Percentiles rank a stretch among this genome's conserved stretches.
Evolutionary conservation across 75 land plant species (phyloP).

Genomic region (Pinus tabuliformis): DNA sequence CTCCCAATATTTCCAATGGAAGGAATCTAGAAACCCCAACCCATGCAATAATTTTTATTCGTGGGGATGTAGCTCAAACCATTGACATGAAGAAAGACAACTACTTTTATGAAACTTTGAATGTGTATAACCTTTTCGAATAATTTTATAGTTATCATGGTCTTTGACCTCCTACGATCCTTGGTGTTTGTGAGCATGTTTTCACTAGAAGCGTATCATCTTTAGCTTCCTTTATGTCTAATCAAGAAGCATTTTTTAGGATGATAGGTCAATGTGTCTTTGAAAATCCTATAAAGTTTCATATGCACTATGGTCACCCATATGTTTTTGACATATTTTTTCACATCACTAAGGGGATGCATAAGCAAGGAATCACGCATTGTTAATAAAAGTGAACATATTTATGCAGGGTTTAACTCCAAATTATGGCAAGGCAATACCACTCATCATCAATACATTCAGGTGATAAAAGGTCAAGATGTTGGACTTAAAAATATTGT

Average conservation of each 20-base stretch:
- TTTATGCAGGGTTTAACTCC: conserved; percentile 95
- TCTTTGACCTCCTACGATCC: conserved; percentile 64
- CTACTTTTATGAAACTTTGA: conserved; percentile 95
- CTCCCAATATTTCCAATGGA: no score
- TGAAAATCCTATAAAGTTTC: conserved; percentile 77
- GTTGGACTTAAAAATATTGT: conserved; percentile 98
- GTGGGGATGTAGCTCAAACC: no score
- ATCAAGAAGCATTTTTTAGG: conserved; percentile 85
- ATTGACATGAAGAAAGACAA: conserved; percentile 33
- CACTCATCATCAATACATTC: conserved; percentile 98
- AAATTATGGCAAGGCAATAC: conserved; percentile 90
- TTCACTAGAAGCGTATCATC: conserved; percentile 97
- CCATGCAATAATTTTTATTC: no score
- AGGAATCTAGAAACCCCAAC: no score
- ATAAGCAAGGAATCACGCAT: conserved; percentile 93
- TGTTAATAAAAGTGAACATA: conserved; percentile 92
- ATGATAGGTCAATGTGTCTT: conserved; percentile 82
- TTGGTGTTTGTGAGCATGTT: conserved; percentile 93
- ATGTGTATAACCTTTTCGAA: conserved; percentile 94
- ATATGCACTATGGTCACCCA: conserved; percentile 97
- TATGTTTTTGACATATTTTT: conserved; percentile 93
- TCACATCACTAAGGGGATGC: conserved; percentile 86
- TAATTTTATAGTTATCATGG: conserved; percentile 85
- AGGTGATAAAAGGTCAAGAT: conserved; percentile 98
- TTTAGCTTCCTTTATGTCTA: conserved; percentile 85